Conservation (phyloP, 2,329 filamentous ascomycete genomes). For the Mycosphaerella sp. region DNA sequence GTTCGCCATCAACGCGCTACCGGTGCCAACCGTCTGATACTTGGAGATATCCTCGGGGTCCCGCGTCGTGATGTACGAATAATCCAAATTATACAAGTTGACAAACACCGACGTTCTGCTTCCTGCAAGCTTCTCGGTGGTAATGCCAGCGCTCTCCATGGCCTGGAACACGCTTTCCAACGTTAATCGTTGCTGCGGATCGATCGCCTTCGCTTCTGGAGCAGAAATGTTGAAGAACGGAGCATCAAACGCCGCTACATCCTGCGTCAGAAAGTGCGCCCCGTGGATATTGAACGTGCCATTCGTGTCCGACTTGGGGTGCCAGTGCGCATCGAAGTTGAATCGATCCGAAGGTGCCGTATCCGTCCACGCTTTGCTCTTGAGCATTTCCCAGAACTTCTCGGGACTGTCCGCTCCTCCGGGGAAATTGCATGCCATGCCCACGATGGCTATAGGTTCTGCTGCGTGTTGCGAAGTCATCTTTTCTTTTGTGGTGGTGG, state of each 20-base stretch:
- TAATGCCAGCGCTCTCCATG: not conserved
- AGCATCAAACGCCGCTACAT: conserved; percentile 9
- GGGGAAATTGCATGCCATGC: conserved; percentile 9
- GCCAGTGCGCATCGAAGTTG: not conserved
- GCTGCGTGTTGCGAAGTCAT: too few relatives aligned
- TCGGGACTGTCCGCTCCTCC: conserved; percentile 6
- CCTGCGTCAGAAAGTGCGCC: conserved; percentile 6
- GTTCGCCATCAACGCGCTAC: conserved; percentile 14
- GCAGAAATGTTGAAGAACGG: conserved; percentile 12
- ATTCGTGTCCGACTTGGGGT: not conserved
- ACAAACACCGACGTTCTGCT: too few relatives aligned
- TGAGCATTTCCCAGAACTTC: conserved; percentile 7
- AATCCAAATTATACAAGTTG: too few relatives aligned
- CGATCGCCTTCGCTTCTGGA: not conserved
- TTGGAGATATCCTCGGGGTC: not conserved
- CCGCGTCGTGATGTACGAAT: too few relatives aligned
- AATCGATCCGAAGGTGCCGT: not conserved
- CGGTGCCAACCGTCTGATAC: not conserved
- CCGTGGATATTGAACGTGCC: not conserved
- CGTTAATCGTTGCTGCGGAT: not conserved
- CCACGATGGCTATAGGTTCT: conserved; percentile 11
- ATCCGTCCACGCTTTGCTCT: not conserved
- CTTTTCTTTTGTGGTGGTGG: too few relatives aligned
- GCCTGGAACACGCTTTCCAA: not conserved
- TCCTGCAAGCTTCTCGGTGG: not conserved